phyloP scores from a whole-genome alignment of 2,329 filamentous ascomycete genomes.

The Helotiales sp. region DNA sequence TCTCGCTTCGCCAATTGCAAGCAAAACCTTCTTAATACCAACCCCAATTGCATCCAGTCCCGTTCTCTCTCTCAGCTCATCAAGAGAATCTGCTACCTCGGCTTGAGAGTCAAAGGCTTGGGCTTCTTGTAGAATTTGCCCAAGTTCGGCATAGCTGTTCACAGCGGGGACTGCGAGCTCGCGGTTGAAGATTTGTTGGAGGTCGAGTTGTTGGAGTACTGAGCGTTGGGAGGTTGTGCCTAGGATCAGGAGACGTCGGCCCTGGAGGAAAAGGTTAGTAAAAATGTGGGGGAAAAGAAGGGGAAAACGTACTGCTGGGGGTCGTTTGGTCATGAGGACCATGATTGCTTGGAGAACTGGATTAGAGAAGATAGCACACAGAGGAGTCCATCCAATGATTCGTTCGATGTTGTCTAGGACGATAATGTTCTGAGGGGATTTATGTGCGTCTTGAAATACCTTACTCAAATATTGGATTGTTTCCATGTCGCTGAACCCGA shows the following conservation, averaged over 20 bases:
- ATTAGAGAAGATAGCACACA: slow-evolving; percentile 87
- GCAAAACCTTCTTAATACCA: slow-evolving; percentile 79
- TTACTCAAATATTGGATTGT: slow-evolving; percentile 89
- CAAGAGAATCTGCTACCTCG: slow-evolving; percentile 66
- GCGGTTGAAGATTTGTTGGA: slow-evolving; percentile 78
- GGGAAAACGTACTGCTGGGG: slow-evolving; percentile 55
- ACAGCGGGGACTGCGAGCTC: slow-evolving; percentile 85
- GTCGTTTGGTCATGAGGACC: slow-evolving; percentile 68
- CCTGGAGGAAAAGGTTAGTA: slow-evolving; percentile 51
- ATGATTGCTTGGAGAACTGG: slow-evolving; percentile 70
- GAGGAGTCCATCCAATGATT: slow-evolving; percentile 91
- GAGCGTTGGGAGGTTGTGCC: slow-evolving; percentile 86
- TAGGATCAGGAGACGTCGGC: slow-evolving; percentile 81
- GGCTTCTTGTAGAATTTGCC: slow-evolving; percentile 68
- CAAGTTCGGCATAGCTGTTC: slow-evolving; percentile 67
- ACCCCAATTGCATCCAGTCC: slow-evolving; percentile 72
- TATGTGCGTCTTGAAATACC: slow-evolving; percentile 91
- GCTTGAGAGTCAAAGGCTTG: slow-evolving; percentile 63
- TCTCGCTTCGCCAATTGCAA: slow-evolving; percentile 70
- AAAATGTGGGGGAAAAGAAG: neutral
- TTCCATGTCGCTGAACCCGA: slow-evolving; percentile 81
- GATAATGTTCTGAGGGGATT: slow-evolving; percentile 86
- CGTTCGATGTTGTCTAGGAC: slow-evolving; percentile 92
- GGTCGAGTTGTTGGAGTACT: slow-evolving; percentile 80
- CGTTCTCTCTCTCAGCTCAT: slow-evolving; percentile 68